These are phyloP conservation scores for Jasminum sambac DNA, from an alignment of 257 asterid genomes.

Conservation along the genomic window DNA sequence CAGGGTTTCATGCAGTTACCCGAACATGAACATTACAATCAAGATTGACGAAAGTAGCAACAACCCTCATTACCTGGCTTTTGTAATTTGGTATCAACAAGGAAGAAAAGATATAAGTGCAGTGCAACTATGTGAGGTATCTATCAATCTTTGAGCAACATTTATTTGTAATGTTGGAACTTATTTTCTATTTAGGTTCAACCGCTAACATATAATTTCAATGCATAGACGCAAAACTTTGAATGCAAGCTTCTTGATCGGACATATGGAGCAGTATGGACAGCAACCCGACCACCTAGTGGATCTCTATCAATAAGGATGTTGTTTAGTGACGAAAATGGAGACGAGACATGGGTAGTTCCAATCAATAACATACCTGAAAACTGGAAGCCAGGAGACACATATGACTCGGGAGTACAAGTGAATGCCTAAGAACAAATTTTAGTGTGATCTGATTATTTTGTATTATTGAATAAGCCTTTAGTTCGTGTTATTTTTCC, in stretches of 20 bases:
- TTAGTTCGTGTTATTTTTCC: not conserved
- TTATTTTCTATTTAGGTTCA: constrained; percentile 1
- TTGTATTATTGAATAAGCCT: constrained; percentile 12
- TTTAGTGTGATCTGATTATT: constrained; percentile 17
- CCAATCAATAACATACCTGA: constrained; percentile 59
- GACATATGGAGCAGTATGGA: constrained; percentile 74
- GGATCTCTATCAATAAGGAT: constrained; percentile 74
- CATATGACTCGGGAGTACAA: constrained; percentile 80
- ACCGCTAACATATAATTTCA: constrained; percentile 19
- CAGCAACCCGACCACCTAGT: constrained; percentile 60
- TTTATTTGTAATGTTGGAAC: not conserved
- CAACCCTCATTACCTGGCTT: constrained; percentile 74
- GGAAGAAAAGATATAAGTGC: constrained; percentile 75
- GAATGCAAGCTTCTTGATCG: constrained; percentile 69
- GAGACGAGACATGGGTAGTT: constrained; percentile 68
- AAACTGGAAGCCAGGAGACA: constrained; percentile 78
- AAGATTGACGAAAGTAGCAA: constrained; percentile 72
- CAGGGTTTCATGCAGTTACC: constrained; percentile 87
- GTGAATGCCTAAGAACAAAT: constrained; percentile 34
- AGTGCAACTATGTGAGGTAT: constrained; percentile 84
- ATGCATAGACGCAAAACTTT: constrained; percentile 56
- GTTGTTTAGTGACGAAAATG: constrained; percentile 63
- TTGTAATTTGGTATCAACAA: constrained; percentile 76
- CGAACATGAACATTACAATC: constrained; percentile 60
- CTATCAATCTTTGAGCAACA: constrained; percentile 4